Base-by-base conservation (phyloP, 148 eudicot species). In the Nepenthes mirabilis region DNA sequence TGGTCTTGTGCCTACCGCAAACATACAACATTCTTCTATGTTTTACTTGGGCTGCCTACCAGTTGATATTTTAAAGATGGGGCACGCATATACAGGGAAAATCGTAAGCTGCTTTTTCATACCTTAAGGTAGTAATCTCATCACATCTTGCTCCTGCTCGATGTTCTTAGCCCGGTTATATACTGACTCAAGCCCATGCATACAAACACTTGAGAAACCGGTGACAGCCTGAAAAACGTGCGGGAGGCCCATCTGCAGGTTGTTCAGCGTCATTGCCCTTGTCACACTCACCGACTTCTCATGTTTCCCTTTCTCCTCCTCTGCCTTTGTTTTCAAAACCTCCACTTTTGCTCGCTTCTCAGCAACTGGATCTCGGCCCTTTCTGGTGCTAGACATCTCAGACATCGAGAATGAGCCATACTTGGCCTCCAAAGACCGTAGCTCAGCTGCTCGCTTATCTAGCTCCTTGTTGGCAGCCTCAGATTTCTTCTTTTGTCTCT, bases 141-240 rank as follows among this genome's bases (percentile, higher is more conserved):
- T 91, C 57, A 82, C 75, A 37, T 77, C 80, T 50, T 75, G 6
- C 63, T 74, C 74, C 61, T 81, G 86, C 33, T 83, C 81, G 52
- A 70, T 67, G 37, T 37, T 71, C 64, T 86, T 85, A 2, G 85
- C 86, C 72, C 77, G 64, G 66, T 75, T 88, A 58, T 75, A 83
- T 10, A 88, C 95, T 0, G 79, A 66, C 72, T 88, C 96, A 40
- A 80, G 86, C 36, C 78, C 79, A 36, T 82, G 75, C 49, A 72
- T 82, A 64, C 86, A 93, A 32, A 80, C 95, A 11, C 80, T 82
- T n/a, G 98, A 81, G 37, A 88, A 93, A 9, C 88, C 96, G 0
- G 88, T 88, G 54, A 93, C 74, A 0, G 96, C 95, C 78, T 88
- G 96, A 63, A 93, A 93, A 14, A 82, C 91, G 47, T 86, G 90